These are phyloP conservation scores for Ulota crispa DNA, from an alignment of 225 moss, liverwort and hornwort species.

Conservation along the genomic window DNA sequence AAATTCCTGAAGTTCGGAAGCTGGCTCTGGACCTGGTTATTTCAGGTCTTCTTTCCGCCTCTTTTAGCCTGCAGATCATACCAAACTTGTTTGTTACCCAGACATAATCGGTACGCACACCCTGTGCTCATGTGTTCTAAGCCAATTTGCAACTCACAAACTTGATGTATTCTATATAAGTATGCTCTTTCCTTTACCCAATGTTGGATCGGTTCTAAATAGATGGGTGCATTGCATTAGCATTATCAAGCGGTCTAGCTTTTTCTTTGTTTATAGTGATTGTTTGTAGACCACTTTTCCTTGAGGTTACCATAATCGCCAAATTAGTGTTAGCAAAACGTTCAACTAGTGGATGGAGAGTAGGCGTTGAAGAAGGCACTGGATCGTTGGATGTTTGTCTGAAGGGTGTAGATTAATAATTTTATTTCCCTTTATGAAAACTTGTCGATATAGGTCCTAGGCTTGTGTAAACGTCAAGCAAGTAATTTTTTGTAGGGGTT, in stretches of 20 bases:
- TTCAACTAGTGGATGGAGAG: too few species aligned
- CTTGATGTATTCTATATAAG: background rate
- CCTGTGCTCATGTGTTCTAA: background rate
- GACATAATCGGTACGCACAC: conserved; percentile 4
- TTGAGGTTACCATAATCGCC: too few species aligned
- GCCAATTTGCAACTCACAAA: conserved; percentile 4
- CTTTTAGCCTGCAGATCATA: background rate
- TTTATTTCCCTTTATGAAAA: too few species aligned
- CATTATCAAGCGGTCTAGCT: background rate
- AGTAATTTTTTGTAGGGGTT: too few species aligned
- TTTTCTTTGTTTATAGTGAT: too few species aligned
- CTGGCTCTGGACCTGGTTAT: conserved; percentile 7
- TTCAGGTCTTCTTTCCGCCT: background rate
- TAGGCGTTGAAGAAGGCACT: too few species aligned
- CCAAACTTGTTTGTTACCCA: conserved; percentile 2
- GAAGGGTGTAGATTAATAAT: too few species aligned
- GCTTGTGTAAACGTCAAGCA: too few species aligned
- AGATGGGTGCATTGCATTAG: background rate
- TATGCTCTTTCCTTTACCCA: background rate
- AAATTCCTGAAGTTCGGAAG: background rate
- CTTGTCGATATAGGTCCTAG: too few species aligned
- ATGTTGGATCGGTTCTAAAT: background rate
- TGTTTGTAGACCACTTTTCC: too few species aligned
- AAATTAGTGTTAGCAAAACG: too few species aligned
- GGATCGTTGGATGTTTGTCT: too few species aligned